Conservation (phyloP, 2,329 filamentous ascomycete species). For the Exophiala aquamarina region DNA sequence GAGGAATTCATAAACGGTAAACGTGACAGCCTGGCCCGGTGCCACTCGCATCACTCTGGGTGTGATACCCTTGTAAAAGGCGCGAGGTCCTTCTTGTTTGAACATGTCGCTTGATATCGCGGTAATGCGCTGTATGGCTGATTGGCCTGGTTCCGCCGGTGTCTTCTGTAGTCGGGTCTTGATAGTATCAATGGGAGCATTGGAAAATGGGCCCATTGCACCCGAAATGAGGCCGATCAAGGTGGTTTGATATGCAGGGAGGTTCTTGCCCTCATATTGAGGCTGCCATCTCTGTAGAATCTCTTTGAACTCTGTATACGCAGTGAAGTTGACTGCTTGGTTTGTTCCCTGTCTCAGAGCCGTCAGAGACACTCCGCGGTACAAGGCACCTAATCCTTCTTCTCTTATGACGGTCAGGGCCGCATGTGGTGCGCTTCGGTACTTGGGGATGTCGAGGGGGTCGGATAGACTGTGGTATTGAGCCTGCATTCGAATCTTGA, state of each 20-base stretch:
- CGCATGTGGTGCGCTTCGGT: constrained; percentile 85
- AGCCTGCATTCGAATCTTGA: constrained; percentile 97
- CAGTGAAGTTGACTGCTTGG: constrained; percentile 98
- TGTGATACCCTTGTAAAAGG: constrained; percentile 99
- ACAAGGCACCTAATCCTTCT: constrained; percentile 83
- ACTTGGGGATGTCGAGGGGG: constrained; percentile 92
- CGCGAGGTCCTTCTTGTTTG: constrained; percentile 88
- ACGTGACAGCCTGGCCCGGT: constrained; percentile 82
- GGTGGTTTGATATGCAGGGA: constrained; percentile 89
- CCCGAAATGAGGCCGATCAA: constrained; percentile 86
- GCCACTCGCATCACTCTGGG: constrained; percentile 96
- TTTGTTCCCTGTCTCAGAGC: constrained; percentile 93
- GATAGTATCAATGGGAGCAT: constrained; percentile 98
- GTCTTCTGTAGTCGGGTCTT: constrained; percentile 95
- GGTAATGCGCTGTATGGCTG: constrained; percentile 75
- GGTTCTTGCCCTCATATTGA: constrained; percentile 60
- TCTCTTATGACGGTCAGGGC: constrained; percentile 87
- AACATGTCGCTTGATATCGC: constrained; percentile 82
- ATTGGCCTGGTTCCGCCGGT: constrained; percentile 76
- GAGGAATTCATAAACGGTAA: constrained; percentile 74
- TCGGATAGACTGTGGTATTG: constrained; percentile 98
- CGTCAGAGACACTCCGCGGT: constrained; percentile 90
- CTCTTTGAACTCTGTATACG: constrained; percentile 91
- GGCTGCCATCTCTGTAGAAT: constrained; percentile 72
- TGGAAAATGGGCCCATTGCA: constrained; percentile 93